Percentiles rank a stretch among this genome's conserved stretches.
Evolutionary conservation across 371 early-diverging fungal species (phyloP).

Genomic region (Mucor velutinosus): DNA sequence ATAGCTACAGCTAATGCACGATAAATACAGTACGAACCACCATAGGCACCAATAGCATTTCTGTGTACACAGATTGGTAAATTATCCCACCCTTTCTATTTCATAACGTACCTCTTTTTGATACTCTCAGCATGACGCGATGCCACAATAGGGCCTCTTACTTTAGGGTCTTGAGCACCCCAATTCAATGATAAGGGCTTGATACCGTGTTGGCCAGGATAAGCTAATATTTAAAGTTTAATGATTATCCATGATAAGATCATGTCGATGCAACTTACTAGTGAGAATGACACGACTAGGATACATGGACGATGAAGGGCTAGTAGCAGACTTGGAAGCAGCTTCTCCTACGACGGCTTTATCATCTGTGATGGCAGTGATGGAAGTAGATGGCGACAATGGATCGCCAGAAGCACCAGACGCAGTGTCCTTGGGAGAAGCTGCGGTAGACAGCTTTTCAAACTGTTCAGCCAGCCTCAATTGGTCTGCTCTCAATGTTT

Average conservation of each 20-base stretch:
- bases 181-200: slow-evolving; percentile 83
- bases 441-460: slow-evolving; percentile 9
- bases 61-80: slow-evolving; percentile 25
- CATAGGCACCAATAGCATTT: slow-evolving; percentile 95
- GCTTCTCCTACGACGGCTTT: neutral
- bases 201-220: slow-evolving; percentile 86
- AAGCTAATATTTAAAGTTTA: slow-evolving; percentile 52
- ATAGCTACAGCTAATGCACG: slow-evolving; percentile 92
- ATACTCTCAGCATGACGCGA: slow-evolving; percentile 82
- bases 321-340: neutral
- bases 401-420: neutral
- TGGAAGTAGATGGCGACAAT: neutral
- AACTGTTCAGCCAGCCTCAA: slow-evolving; percentile 27
- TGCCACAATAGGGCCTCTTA: slow-evolving; percentile 88
- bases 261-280: slow-evolving; percentile 24
- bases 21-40: slow-evolving; percentile 93
- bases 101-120: slow-evolving; percentile 60
- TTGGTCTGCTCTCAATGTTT: slow-evolving; percentile 33
- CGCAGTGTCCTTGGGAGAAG: slow-evolving; percentile 3
- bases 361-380: neutral
- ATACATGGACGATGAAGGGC: slow-evolving; percentile 23
- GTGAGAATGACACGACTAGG: slow-evolving; percentile 53
- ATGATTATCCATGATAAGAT: neutral
- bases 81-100: neutral
- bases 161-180: slow-evolving; percentile 76